Evolutionary conservation across 2,329 filamentous ascomycete species (phyloP).

Genomic region (Phaeosphaeriaceae sp.): DNA sequence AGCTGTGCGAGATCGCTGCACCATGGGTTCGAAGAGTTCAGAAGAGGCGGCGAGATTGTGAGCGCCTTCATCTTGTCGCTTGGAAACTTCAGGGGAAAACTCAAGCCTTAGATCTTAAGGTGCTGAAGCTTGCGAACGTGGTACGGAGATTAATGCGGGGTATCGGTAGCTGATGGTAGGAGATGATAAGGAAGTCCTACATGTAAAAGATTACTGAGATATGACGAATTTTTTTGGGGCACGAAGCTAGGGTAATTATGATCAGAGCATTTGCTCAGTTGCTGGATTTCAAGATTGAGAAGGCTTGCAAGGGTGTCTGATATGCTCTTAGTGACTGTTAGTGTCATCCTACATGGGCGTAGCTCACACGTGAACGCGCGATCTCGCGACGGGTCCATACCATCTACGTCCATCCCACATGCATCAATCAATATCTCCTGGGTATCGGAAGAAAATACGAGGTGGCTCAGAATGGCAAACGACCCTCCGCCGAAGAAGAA

Average conservation of each 20-base stretch:
- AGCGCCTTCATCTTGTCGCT: slow-evolving; percentile 47
- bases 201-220: no score
- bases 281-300: not conserved
- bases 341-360: not conserved
- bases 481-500: slow-evolving; percentile 26
- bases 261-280: not conserved
- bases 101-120: not conserved
- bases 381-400: not conserved
- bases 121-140: not conserved
- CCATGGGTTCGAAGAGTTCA: slow-evolving; percentile 81
- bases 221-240: no score
- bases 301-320: not conserved
- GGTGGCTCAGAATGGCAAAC: not conserved
- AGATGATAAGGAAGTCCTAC: not conserved
- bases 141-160: not conserved
- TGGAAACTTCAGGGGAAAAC: not conserved
- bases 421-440: not conserved
- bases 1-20: slow-evolving; percentile 72
- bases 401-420: not conserved
- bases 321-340: not conserved
- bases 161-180: not conserved
- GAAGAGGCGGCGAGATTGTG: slow-evolving; percentile 67
- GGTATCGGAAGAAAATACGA: not conserved
- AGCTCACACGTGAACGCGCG: slow-evolving; percentile 1
- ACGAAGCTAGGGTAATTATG: no score